Percentiles rank a stretch among this genome's conserved stretches.
These are phyloP conservation scores for Vigna angularis DNA, from an alignment of 306 rosid genomes.

Conservation along the genomic window DNA sequence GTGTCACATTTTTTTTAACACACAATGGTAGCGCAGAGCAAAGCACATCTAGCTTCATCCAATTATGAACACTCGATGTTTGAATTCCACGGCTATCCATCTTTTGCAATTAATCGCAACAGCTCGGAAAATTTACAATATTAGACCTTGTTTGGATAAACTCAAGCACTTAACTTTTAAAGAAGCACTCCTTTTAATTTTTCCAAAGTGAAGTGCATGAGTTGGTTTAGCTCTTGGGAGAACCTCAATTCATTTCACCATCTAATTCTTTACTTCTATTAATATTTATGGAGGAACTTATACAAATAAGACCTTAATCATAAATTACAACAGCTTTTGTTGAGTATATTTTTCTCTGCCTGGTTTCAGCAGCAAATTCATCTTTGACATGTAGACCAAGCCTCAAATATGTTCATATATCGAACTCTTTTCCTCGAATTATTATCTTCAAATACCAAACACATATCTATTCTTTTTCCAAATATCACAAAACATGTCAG, in stretches of 20 bases:
- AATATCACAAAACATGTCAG: neutral
- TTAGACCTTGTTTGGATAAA: neutral
- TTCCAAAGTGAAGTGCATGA: neutral
- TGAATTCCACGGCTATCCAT: neutral
- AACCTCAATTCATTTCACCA: neutral
- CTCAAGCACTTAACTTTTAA: neutral
- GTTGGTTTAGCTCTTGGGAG: neutral
- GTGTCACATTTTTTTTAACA: no score
- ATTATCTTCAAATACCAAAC: neutral
- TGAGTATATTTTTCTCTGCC: neutral
- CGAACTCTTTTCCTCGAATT: neutral
- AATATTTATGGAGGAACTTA: neutral
- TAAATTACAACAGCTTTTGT: neutral
- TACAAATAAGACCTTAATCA: neutral
- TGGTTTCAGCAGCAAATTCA: neutral
- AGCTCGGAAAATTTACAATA: neutral
- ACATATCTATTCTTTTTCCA: neutral
- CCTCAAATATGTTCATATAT: neutral
- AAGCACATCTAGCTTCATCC: constrained; percentile 20
- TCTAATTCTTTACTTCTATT: neutral
- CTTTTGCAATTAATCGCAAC: neutral
- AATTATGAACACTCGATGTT: neutral
- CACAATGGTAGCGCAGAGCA: neutral
- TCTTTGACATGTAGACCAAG: neutral
- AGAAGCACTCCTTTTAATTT: neutral